Evolutionary conservation across 495 filamentous ascomycete species (phyloP).

Genomic region (Tuber borchii): DNA sequence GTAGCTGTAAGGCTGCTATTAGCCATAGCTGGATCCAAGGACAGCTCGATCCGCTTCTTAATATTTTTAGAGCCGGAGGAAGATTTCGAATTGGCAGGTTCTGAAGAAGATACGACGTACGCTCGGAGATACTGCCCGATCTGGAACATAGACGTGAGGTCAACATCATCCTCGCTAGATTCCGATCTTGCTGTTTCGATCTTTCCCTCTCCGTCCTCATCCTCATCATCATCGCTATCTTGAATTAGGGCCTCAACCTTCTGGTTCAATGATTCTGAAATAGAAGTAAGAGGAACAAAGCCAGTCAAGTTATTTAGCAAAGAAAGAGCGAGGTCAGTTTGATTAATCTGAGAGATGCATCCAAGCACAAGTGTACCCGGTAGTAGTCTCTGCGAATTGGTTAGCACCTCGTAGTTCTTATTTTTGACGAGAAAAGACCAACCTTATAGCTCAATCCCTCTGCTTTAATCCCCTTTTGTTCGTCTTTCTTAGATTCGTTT

Average conservation of each 20-base stretch:
- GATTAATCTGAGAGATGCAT: conserved; percentile 73
- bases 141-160: conserved; percentile 65
- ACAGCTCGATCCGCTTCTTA: conserved; percentile 76
- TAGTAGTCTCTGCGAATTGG: conserved; percentile 60
- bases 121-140: conserved; percentile 86
- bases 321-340: conserved; percentile 67
- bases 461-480: conserved; percentile 61
- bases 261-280: conserved; percentile 67
- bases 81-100: conserved; percentile 40
- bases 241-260: conserved; percentile 59
- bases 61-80: conserved; percentile 48
- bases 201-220: conserved; percentile 50
- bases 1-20: conserved; percentile 66
- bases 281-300: conserved; percentile 79
- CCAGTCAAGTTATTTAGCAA: conserved; percentile 89
- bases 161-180: conserved; percentile 52
- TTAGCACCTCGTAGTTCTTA: conserved; percentile 38
- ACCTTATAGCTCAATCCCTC: conserved; percentile 89
- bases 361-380: conserved; percentile 81
- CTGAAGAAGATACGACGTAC: conserved; percentile 68
- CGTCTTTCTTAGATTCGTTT: conserved; percentile 42
- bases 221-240: conserved; percentile 53
- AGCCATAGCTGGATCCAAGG: conserved; percentile 64
- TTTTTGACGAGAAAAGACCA: conserved; percentile 28
- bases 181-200: conserved; percentile 40